phyloP scores from a whole-genome alignment of 2,329 filamentous ascomycete genomes.

The Xylariaceae sp. region DNA sequence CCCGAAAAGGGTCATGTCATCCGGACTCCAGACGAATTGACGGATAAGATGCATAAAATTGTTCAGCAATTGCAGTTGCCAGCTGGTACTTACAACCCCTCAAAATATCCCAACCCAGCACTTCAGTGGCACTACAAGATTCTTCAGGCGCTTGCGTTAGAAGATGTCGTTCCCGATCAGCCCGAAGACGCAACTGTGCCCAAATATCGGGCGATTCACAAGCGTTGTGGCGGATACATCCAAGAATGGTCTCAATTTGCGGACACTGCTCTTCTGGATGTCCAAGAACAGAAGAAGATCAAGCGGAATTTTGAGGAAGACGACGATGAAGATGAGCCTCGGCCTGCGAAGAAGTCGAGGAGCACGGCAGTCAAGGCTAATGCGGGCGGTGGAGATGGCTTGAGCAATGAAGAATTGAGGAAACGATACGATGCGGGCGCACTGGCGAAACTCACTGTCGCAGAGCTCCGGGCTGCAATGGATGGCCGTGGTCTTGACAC shows the following conservation, averaged over 20 bases:
- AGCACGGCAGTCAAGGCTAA: slow-evolving; percentile 41
- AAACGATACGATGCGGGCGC: slow-evolving; percentile 51
- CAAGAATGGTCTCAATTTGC: slow-evolving; percentile 77
- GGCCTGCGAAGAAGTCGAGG: slow-evolving; percentile 55
- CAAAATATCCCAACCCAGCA: slow-evolving; percentile 87
- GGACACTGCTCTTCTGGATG: slow-evolving; percentile 56
- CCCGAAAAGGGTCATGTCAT: slow-evolving; percentile 63
- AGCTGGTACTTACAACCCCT: slow-evolving; percentile 81
- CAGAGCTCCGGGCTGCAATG: slow-evolving; percentile 57
- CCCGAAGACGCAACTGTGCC: slow-evolving; percentile 80
- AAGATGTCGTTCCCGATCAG: slow-evolving; percentile 84
- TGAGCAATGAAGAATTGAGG: slow-evolving; percentile 55
- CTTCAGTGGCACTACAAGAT: slow-evolving; percentile 98
- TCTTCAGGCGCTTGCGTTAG: slow-evolving; percentile 85
- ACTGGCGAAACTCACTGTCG: slow-evolving; percentile 61
- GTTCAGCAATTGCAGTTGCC: slow-evolving; percentile 89
- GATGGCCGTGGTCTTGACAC: slow-evolving; percentile 54
- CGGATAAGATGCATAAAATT: slow-evolving; percentile 81
- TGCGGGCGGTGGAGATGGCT: slow-evolving; percentile 38
- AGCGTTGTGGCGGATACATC: slow-evolving; percentile 80
- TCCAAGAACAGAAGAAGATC: slow-evolving; percentile 48
- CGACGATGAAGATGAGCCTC: slow-evolving; percentile 45
- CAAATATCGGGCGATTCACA: slow-evolving; percentile 86
- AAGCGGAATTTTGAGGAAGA: slow-evolving; percentile 57
- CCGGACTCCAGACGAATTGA: slow-evolving; percentile 71